Conservation (phyloP, 768 basidiomycete genomes). For the Xerocomus spinulosus region DNA sequence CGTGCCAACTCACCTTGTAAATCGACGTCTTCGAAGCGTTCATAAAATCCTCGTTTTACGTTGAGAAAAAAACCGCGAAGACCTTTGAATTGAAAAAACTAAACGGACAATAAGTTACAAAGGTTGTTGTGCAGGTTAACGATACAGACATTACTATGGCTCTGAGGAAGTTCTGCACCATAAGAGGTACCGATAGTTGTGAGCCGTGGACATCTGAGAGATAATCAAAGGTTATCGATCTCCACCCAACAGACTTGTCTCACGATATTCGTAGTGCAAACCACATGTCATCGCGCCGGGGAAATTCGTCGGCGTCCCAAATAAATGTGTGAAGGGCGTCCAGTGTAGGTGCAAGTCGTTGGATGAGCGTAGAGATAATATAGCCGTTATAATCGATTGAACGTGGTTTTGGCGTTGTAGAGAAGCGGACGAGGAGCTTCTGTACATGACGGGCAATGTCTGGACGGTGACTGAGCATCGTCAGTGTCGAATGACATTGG, state of each 20-base stretch:
- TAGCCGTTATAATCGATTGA: slow-evolving; percentile 18
- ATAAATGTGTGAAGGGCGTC: slow-evolving; percentile 64
- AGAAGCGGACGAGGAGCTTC: slow-evolving; percentile 45
- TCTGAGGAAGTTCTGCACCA: slow-evolving; percentile 53
- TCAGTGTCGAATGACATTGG: slow-evolving; percentile 61
- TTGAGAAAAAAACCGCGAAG: slow-evolving; percentile 59
- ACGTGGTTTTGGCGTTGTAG: slow-evolving; percentile 27
- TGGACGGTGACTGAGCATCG: slow-evolving; percentile 53
- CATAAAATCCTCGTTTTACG: slow-evolving; percentile 59
- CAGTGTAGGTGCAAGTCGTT: slow-evolving; percentile 46
- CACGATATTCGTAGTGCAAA: slow-evolving; percentile 65
- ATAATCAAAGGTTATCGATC: not conserved
- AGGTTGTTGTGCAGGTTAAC: not conserved
- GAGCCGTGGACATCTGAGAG: slow-evolving; percentile 58
- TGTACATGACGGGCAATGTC: slow-evolving; percentile 66
- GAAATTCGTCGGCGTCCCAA: slow-evolving; percentile 67
- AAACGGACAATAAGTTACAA: not conserved
- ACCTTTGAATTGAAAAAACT: slow-evolving; percentile 68
- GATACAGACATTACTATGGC: slow-evolving; percentile 56
- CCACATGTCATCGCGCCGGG: slow-evolving; percentile 76
- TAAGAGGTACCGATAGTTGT: slow-evolving; percentile 58
- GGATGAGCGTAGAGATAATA: slow-evolving; percentile 48
- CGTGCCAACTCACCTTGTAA: slow-evolving; percentile 45
- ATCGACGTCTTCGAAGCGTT: slow-evolving; percentile 48
- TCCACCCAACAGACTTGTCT: slow-evolving; percentile 14